Evolutionary conservation across 192 early-diverging fungal species (phyloP), one percentile per base, ranked within the genome.

Genomic region (Backusella liffmaniae): DNA sequence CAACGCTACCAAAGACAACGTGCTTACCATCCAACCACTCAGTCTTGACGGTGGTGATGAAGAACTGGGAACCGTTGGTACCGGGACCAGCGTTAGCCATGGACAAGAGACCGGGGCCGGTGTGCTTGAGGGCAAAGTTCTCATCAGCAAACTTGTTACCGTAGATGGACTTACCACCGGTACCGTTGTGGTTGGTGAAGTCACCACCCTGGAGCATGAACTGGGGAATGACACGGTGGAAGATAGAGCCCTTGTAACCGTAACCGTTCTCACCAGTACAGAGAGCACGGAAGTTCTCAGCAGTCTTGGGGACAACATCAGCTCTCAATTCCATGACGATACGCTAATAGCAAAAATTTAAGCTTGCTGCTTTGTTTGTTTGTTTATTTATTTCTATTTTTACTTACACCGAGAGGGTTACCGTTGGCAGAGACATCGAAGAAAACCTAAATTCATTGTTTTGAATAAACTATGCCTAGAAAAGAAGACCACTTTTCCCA

Each of bases 271-370:
- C 97, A 75, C 95, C 94, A 79, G 97, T 98, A 90, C 97, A 99
- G 81, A 99, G 92, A 77, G 93, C 94, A 62, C 95, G 93, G 90
- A 99, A 99, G 94, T 99, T 99, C 86, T 99, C 96, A 79, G 96
- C 96, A 34, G 89, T 91, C 83, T 86, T 90, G 81, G 93, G 93
- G 72, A 86, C 85, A 78, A 91, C 86, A 77, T 94, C 89, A 53
- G 76, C 76, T 70, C 83, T 79, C 77, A 94, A 85, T 80, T 94
- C 91, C 87, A 93, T 89, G 41, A 82, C 80, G 67, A 88, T 85
- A 72, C 84, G 82, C 86, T 88, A 79, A 70, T 70, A 76, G 32
- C 30, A 30, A 0, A 68, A 7, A 34, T 29, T 18, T 29, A 72
- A 35, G 36, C 21, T n/a, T 69, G 37, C 32, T 23, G 62, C 32